Percentiles rank a stretch among this genome's conserved stretches.
phyloP scores from a whole-genome alignment of 1,284 basidiomycete species.

The Microstroma glucosiphilum region DNA sequence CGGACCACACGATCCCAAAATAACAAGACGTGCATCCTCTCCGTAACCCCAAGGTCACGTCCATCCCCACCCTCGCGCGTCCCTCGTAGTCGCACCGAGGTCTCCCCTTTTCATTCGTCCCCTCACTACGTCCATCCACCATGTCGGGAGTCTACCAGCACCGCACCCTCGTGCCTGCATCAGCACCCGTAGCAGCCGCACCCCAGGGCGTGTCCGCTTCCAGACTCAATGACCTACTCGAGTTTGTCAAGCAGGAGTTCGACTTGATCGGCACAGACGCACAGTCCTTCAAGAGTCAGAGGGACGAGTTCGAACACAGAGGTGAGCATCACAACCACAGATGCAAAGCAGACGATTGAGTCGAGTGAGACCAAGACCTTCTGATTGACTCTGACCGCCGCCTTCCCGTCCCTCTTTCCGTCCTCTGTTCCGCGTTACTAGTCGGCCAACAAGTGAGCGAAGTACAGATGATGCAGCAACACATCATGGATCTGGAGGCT shows the following conservation, averaged over 20 bases:
- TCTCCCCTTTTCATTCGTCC: too few relatives aligned
- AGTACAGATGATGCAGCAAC: slow-evolving; percentile 64
- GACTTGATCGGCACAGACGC: slow-evolving; percentile 70
- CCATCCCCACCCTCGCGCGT: too few relatives aligned
- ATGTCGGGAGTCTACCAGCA: slow-evolving; percentile 11
- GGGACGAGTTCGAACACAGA: slow-evolving; percentile 84
- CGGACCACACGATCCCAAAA: too few relatives aligned
- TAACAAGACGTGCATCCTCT: too few relatives aligned
- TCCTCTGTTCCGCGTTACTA: slow-evolving; percentile 38
- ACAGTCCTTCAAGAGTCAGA: slow-evolving; percentile 64
- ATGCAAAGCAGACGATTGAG: too few relatives aligned
- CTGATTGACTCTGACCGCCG: too few relatives aligned
- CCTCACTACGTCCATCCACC: too few relatives aligned
- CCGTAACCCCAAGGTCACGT: too few relatives aligned
- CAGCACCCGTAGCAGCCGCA: slow-evolving; percentile 10
- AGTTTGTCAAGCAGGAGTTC: slow-evolving; percentile 77
- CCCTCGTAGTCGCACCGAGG: too few relatives aligned
- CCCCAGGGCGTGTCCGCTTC: slow-evolving; percentile 13
- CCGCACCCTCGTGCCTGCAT: slow-evolving; percentile 9
- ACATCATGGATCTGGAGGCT: slow-evolving; percentile 70
- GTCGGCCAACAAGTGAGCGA: slow-evolving; percentile 67
- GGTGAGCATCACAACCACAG: slow-evolving; percentile 55
- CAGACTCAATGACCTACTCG: slow-evolving; percentile 71
- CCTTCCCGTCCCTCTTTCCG: not conserved
- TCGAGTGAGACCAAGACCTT: too few relatives aligned